Conservation (phyloP, 768 basidiomycete species). For the Pleurotus cornucopiae region DNA sequence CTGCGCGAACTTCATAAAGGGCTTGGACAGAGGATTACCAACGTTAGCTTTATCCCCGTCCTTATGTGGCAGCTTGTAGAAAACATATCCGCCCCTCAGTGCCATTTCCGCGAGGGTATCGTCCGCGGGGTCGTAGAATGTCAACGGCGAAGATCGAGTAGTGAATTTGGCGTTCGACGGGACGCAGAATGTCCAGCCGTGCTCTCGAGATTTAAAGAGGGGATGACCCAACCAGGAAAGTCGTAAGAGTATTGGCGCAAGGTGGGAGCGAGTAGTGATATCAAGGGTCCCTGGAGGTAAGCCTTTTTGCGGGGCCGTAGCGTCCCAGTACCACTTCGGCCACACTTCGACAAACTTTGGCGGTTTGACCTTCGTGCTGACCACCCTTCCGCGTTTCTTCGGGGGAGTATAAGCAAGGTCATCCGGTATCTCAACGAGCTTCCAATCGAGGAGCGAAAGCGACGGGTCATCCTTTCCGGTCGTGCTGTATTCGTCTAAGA, state of each 20-base stretch:
- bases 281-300: conserved; percentile 71
- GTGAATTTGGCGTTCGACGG: conserved; percentile 40
- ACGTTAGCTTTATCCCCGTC: conserved; percentile 94
- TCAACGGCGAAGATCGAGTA: conserved; percentile 17
- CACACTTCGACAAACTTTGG: conserved; percentile 51
- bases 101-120: conserved; percentile 46
- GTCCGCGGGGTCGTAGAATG: conserved; percentile 64
- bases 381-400: conserved; percentile 9
- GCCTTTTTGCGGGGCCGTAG: conserved; percentile 68
- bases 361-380: conserved; percentile 29
- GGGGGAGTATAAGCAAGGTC: background rate
- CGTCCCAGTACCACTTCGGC: conserved; percentile 98
- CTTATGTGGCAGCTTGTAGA: conserved; percentile 95
- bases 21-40: conserved; percentile 87
- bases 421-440: conserved; percentile 16
- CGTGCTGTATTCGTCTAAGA: conserved; percentile 5
- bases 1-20: conserved; percentile 84
- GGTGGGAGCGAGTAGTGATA: conserved; percentile 76
- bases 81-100: conserved; percentile 49
- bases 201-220: conserved; percentile 77
- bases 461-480: conserved; percentile 41
- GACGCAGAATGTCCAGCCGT: conserved; percentile 92
- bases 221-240: conserved; percentile 88
- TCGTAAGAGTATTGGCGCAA: conserved; percentile 80
- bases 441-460: conserved; percentile 71